Conservation (phyloP, 371 early-diverging fungal species). For the Actinomortierella wolfii region DNA sequence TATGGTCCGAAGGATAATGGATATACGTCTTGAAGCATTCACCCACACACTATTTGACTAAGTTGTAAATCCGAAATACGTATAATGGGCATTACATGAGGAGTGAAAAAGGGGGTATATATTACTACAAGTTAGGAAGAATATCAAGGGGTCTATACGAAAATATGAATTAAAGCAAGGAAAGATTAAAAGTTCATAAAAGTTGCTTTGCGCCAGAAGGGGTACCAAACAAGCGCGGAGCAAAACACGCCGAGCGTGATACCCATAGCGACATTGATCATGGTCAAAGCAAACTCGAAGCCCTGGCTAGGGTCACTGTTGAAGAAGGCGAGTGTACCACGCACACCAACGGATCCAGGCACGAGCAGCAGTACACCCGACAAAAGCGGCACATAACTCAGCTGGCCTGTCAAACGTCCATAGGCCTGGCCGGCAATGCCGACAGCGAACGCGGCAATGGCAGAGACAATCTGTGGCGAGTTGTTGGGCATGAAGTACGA, state of each 20-base stretch:
- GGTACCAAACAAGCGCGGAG: conserved; percentile 39
- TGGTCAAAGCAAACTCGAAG: conserved; percentile 54
- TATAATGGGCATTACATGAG: no score
- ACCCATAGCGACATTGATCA: conserved; percentile 56
- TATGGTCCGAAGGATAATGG: no score
- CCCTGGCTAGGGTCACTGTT: conserved; percentile 52
- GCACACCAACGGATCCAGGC: conserved; percentile 61
- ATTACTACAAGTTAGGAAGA: no score
- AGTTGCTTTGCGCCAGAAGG: conserved; percentile 46
- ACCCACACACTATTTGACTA: no score
- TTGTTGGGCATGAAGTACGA: conserved; percentile 44
- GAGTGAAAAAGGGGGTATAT: no score
- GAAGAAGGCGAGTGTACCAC: conserved; percentile 37
- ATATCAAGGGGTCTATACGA: no score
- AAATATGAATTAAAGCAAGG: not conserved
- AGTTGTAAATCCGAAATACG: no score
- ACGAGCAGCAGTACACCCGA: conserved; percentile 63
- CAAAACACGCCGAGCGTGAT: conserved; percentile 53
- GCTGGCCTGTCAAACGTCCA: conserved; percentile 57
- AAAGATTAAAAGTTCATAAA: conserved; percentile 40
- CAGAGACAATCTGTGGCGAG: conserved; percentile 46
- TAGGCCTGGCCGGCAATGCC: conserved; percentile 61
- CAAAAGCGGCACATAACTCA: conserved; percentile 63
- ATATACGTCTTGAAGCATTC: no score
- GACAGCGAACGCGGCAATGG: conserved; percentile 60